Conservation (phyloP, 805 yeast genomes). For the Candida takata region DNA sequence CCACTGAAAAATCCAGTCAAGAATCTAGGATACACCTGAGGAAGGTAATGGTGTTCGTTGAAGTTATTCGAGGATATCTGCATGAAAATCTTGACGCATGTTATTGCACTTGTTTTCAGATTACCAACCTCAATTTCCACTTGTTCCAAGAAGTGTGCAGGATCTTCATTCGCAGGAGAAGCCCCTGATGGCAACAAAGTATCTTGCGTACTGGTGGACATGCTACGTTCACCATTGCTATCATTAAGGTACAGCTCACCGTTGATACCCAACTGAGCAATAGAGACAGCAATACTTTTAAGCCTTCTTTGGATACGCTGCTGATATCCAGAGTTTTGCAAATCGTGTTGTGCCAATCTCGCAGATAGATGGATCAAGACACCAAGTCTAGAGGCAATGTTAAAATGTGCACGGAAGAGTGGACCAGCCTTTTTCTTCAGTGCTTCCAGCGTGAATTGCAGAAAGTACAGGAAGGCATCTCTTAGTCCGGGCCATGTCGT, state of each 20-base stretch:
- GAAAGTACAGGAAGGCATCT: constrained; percentile 39
- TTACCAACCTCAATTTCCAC: constrained; percentile 34
- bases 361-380: constrained; percentile 48
- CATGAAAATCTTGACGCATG: constrained; percentile 25
- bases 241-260: constrained; percentile 49
- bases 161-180: constrained; percentile 2
- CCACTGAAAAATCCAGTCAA: constrained; percentile 61
- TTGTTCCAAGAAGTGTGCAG: constrained; percentile 28
- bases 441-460: constrained; percentile 44
- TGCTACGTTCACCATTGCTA: constrained; percentile 3
- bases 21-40: constrained; percentile 66
- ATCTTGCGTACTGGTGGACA: constrained; percentile 1
- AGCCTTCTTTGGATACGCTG: constrained; percentile 41
- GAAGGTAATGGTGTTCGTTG: constrained; percentile 29
- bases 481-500: constrained; percentile 52
- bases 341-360: constrained; percentile 46
- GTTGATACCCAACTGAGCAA: constrained; percentile 58
- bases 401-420: constrained; percentile 47
- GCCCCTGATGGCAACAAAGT: constrained; percentile 3
- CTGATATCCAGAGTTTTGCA: constrained; percentile 39
- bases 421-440: constrained; percentile 43
- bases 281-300: constrained; percentile 44
- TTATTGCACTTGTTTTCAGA: constrained; percentile 26
- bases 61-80: constrained; percentile 25
- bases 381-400: constrained; percentile 45